Evolutionary conservation across 2,329 filamentous ascomycete genomes (phyloP).

Genomic region (Penicillium sp.): DNA sequence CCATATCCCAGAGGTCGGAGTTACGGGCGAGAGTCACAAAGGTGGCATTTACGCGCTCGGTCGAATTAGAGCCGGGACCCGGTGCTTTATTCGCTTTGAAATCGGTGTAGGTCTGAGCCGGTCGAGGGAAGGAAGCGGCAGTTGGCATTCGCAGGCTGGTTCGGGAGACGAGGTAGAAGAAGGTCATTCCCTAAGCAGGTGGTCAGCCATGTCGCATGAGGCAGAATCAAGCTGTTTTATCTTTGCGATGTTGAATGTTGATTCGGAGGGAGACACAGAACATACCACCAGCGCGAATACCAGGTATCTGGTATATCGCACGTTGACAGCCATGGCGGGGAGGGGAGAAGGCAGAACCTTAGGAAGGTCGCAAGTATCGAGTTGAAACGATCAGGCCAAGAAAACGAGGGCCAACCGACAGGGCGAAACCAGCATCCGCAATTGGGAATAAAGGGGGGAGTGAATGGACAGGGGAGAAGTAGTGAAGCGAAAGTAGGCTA

Average conservation of each 20-base stretch:
- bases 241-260: too few species aligned
- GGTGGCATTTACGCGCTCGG: conserved; percentile 87
- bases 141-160: conserved; percentile 53
- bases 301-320: conserved; percentile 63
- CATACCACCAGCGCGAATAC: conserved; percentile 83
- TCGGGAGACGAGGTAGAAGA: conserved; percentile 82
- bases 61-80: conserved; percentile 59
- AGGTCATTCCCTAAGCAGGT: conserved; percentile 59
- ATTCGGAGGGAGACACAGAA: conserved; percentile 20
- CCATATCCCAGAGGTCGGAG: conserved; percentile 93
- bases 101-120: conserved; percentile 26
- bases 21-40: conserved; percentile 97
- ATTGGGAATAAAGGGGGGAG: conserved; percentile 1
- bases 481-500: too few species aligned
- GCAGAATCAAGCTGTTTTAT: too few species aligned
- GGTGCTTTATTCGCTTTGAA: conserved; percentile 19
- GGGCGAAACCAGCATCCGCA: conserved; percentile 7
- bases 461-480: not conserved
- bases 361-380: not conserved
- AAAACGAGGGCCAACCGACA: conserved; percentile 15
- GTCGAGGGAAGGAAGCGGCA: conserved; percentile 18
- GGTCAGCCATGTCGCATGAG: conserved; percentile 1
- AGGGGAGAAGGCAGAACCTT: not conserved
- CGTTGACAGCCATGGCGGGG: conserved; percentile 25
- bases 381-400: conserved; percentile 13